Conservation (phyloP, 306 rosid genomes). For the Purshia tridentata region DNA sequence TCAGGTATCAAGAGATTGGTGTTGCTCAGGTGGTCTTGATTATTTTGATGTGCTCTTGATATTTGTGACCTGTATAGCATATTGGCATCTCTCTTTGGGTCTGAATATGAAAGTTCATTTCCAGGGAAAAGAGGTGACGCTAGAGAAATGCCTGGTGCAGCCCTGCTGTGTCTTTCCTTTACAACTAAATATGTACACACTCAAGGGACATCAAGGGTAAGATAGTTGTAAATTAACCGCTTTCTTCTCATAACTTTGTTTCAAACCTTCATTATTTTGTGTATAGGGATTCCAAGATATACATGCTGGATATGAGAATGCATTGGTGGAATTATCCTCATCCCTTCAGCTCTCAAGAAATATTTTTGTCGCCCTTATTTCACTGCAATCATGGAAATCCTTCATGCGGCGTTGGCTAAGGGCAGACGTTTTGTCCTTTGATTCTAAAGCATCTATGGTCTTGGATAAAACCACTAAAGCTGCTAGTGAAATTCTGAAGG, state of each 20-base stretch:
- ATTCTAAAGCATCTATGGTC: conserved; percentile 50
- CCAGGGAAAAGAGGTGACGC: conserved; percentile 62
- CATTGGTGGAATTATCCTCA: conserved; percentile 67
- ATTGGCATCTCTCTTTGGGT: conserved; percentile 15
- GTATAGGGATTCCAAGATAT: conserved; percentile 57
- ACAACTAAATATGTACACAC: conserved; percentile 62
- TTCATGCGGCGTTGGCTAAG: conserved; percentile 82
- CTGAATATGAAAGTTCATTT: conserved; percentile 27
- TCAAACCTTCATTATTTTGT: conserved; percentile 21
- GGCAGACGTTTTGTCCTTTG: conserved; percentile 49
- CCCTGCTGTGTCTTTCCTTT: conserved; percentile 68
- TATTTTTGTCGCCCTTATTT: conserved; percentile 68
- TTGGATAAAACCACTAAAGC: conserved; percentile 72
- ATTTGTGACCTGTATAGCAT: conserved; percentile 11
- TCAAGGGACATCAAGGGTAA: conserved; percentile 53
- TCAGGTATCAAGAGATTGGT: conserved; percentile 58
- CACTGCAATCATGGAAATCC: conserved; percentile 90
- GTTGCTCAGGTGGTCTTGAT: not conserved
- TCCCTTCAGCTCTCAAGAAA: conserved; percentile 92
- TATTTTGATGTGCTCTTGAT: conserved; percentile 23
- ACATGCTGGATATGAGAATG: conserved; percentile 67
- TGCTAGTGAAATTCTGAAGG: conserved; percentile 80
- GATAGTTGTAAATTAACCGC: conserved; percentile 25
- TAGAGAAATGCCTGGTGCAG: conserved; percentile 80
- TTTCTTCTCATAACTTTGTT: conserved; percentile 26